Evolutionary conservation across 495 filamentous ascomycete genomes (phyloP), one percentile per base, ranked within the genome.

Genomic region (Aspergillus ellipticus): DNA sequence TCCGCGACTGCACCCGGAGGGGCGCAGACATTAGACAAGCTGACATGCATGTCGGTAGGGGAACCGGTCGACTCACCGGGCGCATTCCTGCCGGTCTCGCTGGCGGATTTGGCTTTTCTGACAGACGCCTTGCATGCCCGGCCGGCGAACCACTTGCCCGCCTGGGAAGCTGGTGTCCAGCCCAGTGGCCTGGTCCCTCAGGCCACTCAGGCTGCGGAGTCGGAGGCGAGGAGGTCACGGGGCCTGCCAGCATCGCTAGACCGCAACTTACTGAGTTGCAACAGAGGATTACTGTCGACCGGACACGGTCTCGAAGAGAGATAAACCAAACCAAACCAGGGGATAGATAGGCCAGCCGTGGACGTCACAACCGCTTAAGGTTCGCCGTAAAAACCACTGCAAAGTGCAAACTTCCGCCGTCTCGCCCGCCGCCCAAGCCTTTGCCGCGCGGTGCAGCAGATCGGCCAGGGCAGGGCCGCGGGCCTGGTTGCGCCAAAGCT

Each of bases 391-490:
- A 29, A 49, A 31, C 35, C 2, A 37, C 16, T 24, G 7, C n/a
- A n/a, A n/a, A n/a, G n/a, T n/a, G n/a, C n/a, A 21, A 51, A 20
- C 20, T 29, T 22, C 17, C 24, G 24, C 24, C 24, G 35, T n/a
- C 4, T 5, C 11, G 35, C 21, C 49, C 17, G 2, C 22, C n/a
- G 49, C 3, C 35, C 19, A 51, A 51, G 49, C 49, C 49, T 37
- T 29, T 51, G 49, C 49, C 49, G 49, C 33, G 49, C 35, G 49
- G 49, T 29, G 31, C 49, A 39, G 49, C 26, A 51, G 49, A 39
- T 51, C 49, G 31, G 33, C 49, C 24, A 51, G 49, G 49, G 26
- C 17, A 49, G 26, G 47, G 26, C 17, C 3, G 24, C 24, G 3
- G 24, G 24, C 7, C 24, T 28, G 24, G 24, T 28, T 28, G 24